A percentile compares a stretch with the other conserved stretches of the same genome.
phyloP scores from a whole-genome alignment of 1,139 yeast species.

The Magnusiomyces paraingens region DNA sequence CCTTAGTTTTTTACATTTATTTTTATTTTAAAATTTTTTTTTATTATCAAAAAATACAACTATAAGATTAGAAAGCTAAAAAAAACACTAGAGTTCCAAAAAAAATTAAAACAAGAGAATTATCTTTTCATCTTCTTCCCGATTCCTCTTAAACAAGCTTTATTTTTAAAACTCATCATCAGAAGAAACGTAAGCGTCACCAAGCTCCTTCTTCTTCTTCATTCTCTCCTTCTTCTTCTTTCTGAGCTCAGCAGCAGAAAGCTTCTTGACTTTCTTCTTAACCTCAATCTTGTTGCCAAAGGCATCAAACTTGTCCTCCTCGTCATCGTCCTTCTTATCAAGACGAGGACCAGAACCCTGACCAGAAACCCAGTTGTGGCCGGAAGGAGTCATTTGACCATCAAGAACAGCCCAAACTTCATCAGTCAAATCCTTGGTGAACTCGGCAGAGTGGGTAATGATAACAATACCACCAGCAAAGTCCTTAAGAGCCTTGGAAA shows the following conservation, averaged over 20 bases:
- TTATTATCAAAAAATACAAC: no score
- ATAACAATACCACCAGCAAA: conserved; percentile 99
- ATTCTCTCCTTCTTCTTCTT: conserved; percentile 99
- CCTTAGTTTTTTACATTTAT: no score
- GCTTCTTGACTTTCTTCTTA: conserved; percentile 94
- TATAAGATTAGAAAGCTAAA: no score
- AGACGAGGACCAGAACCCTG: conserved; percentile 99
- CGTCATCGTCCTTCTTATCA: conserved; percentile 89
- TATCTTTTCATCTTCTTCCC: no score
- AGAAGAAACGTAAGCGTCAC: conserved; percentile 97
- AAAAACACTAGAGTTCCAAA: no score
- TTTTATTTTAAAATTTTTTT: no score
- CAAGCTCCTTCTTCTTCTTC: conserved; percentile 99
- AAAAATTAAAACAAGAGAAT: no score
- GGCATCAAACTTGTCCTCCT: conserved; percentile 98
- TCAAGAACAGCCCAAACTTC: conserved; percentile 99
- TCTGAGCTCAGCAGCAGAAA: conserved; percentile 98
- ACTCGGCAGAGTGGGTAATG: conserved; percentile 99
- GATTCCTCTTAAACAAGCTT: not conserved
- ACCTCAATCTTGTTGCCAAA: conserved; percentile 99
- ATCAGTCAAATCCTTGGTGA: conserved; percentile 98
- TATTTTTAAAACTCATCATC: conserved; percentile 60
- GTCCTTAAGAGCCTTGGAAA: conserved; percentile 96
- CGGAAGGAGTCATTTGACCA: conserved; percentile 99
- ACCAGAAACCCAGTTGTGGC: conserved; percentile 99